These are phyloP conservation scores for Clitopilus passeckerianus DNA, from an alignment of 768 basidiomycete genomes.

Conservation along the genomic window DNA sequence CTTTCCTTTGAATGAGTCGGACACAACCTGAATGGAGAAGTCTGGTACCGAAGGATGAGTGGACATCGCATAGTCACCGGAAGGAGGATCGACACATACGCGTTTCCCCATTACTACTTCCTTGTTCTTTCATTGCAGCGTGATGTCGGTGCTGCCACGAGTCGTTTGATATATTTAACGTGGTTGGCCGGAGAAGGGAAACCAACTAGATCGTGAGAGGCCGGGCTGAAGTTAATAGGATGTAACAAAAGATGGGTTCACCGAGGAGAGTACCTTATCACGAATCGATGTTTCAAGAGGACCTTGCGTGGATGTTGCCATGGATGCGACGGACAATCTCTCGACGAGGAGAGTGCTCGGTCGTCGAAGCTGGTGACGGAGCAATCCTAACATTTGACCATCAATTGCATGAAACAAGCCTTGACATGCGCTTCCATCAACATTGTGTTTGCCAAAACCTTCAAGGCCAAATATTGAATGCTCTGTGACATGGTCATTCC, in stretches of 20 bases:
- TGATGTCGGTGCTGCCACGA: conserved; percentile 87
- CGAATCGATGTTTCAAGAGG: conserved; percentile 58
- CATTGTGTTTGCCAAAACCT: neutral
- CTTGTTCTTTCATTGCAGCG: conserved; percentile 69
- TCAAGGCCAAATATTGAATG: neutral
- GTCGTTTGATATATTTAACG: conserved; percentile 70
- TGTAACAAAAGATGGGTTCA: conserved; percentile 10
- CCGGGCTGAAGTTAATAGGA: conserved; percentile 11
- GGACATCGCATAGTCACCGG: conserved; percentile 3
- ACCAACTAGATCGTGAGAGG: conserved; percentile 45
- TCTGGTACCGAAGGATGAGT: conserved; percentile 36
- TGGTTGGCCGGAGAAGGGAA: conserved; percentile 52
- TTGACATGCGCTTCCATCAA: neutral
- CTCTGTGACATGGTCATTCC: neutral
- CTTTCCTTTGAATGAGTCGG: conserved; percentile 70
- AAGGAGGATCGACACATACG: conserved; percentile 45
- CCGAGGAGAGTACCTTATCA: conserved; percentile 40
- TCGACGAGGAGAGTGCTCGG: conserved; percentile 2
- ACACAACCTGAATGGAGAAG: conserved; percentile 72
- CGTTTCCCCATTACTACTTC: conserved; percentile 69
- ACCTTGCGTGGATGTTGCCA: conserved; percentile 28
- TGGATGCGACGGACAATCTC: conserved; percentile 11
- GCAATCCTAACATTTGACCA: conserved; percentile 10
- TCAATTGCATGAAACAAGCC: neutral
- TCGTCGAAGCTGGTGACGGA: conserved; percentile 10